Conservation (phyloP, 2,329 filamentous ascomycete genomes). For the Fonsecaea nubica region DNA sequence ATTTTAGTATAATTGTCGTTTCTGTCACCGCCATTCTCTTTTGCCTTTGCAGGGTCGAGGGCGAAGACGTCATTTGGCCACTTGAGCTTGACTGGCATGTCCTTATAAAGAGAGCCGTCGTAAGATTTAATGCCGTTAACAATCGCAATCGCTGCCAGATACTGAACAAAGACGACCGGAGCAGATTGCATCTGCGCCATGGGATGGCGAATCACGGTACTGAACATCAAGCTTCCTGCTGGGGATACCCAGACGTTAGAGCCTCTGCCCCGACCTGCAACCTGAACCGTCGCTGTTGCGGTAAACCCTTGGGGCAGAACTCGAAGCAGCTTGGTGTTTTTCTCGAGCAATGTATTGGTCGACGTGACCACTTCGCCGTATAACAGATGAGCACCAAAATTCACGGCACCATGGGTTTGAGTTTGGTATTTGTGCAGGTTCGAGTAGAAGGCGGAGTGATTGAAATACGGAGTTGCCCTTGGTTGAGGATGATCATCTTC, state of each 20-base stretch:
- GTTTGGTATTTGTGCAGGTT: conserved; percentile 72
- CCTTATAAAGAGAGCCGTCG: conserved; percentile 71
- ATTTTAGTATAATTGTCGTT: conserved; percentile 76
- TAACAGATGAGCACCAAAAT: conserved; percentile 78
- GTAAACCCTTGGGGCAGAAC: conserved; percentile 86
- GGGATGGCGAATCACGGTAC: conserved; percentile 83
- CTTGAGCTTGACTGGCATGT: conserved; percentile 83
- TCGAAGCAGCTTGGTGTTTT: conserved; percentile 81
- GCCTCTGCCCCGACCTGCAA: conserved; percentile 86
- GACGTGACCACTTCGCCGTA: conserved; percentile 94
- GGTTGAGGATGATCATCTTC: conserved; percentile 69
- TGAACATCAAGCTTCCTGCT: conserved; percentile 84
- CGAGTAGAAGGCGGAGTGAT: conserved; percentile 78
- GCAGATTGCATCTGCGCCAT: conserved; percentile 72
- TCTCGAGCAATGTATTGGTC: conserved; percentile 91
- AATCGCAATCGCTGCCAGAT: conserved; percentile 85
- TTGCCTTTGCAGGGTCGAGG: conserved; percentile 60
- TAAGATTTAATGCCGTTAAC: conserved; percentile 84
- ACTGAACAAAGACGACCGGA: conserved; percentile 92
- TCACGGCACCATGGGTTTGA: conserved; percentile 49
- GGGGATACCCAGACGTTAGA: conserved; percentile 95
- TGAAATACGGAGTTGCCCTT: conserved; percentile 83
- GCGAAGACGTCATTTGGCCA: conserved; percentile 97
- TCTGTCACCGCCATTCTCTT: conserved; percentile 30
- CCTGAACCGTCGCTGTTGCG: conserved; percentile 81